Evolutionary conservation across 129 eudicot genomes (phyloP), one percentile per base, ranked within the genome.

Genomic region (Cynara cardunculus): DNA sequence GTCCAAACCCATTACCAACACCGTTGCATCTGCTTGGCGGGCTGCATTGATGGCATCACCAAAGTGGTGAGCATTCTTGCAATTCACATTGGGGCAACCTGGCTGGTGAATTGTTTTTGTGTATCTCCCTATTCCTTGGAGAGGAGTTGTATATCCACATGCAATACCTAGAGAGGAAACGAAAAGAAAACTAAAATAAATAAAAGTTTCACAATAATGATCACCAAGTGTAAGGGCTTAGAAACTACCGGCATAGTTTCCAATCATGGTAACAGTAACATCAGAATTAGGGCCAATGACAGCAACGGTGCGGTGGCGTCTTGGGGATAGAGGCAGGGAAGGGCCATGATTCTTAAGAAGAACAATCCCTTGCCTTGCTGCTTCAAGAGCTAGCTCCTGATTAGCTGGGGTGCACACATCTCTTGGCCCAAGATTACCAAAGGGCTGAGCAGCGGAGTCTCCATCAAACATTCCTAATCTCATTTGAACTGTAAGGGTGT

Each of bases 401-500:
- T 92, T 89, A 66, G 90, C 82, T 2, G 91, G 92, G 75, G 85
- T 87, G 84, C 98, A 94, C 25, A 94, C 91, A 70, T 94, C 97
- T 7, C 74, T 81, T 35, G 96, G 88, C 28, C 98, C 98, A 0
- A 94, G 92, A 64, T 89, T 75, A 53, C 92, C 96, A 34, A 87
- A 94, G 0, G 85, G 88, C 25, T 91, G 94, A 13, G 87, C 76
- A 7, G 97, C 83, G 9, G 96, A 88, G 19, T 89, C 89, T 13
- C 97, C 98, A 73, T 94, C 98, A 68, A 94, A 94, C 96, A 90
- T 90, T 4, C 98, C 98, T 8, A 94, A 86, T 72, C 98, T 92
- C 97, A 94, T 94, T 82, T 92, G 97, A 37, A 94, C 93, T 4
- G 87, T 66, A 14, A 92, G 78, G 1, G 94, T 90, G 76, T 94